phyloP scores from a whole-genome alignment of 2,329 filamentous ascomycete genomes.

The Fusarium falciforme region DNA sequence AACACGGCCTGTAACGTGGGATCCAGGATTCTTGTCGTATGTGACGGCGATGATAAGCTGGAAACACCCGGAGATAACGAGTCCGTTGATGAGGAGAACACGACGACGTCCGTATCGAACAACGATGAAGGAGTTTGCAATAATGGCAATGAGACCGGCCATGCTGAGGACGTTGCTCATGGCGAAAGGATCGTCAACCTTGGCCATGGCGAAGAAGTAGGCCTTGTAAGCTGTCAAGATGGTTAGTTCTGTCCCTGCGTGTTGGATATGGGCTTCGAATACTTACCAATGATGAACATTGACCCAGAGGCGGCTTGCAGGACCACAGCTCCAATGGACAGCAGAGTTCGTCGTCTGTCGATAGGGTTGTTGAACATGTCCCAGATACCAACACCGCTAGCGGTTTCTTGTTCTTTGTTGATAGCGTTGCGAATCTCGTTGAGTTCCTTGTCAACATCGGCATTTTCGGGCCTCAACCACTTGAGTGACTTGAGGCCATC shows the following conservation, averaged over 20 bases:
- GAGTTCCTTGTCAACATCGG: constrained; percentile 24
- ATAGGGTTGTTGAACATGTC: constrained; percentile 37
- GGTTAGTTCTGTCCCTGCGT: fast-evolving
- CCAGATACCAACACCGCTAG: constrained; percentile 20
- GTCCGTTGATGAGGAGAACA: constrained; percentile 16
- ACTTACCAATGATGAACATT: constrained; percentile 41
- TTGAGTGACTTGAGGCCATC: constrained; percentile 28
- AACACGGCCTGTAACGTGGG: constrained; percentile 25
- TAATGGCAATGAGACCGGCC: constrained; percentile 34
- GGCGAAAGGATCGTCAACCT: constrained; percentile 36
- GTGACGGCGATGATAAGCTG: constrained; percentile 36
- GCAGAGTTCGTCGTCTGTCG: constrained; percentile 29
- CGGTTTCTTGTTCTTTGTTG: constrained; percentile 16
- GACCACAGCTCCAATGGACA: constrained; percentile 31
- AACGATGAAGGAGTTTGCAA: constrained; percentile 35
- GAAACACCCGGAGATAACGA: constrained; percentile 27
- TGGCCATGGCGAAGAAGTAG: constrained; percentile 40
- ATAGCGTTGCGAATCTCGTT: constrained; percentile 31
- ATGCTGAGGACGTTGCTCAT: constrained; percentile 42
- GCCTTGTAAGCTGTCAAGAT: constrained; percentile 32
- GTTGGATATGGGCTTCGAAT: fast-evolving
- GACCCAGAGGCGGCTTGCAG: constrained; percentile 36
- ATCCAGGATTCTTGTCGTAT: constrained; percentile 31
- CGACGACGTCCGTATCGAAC: constrained; percentile 34
- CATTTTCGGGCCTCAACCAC: constrained; percentile 24